A percentile compares a stretch with the other conserved stretches of the same genome.
Conservation (phyloP, 2,329 filamentous ascomycete genomes). For the Beauveria caledonica region DNA sequence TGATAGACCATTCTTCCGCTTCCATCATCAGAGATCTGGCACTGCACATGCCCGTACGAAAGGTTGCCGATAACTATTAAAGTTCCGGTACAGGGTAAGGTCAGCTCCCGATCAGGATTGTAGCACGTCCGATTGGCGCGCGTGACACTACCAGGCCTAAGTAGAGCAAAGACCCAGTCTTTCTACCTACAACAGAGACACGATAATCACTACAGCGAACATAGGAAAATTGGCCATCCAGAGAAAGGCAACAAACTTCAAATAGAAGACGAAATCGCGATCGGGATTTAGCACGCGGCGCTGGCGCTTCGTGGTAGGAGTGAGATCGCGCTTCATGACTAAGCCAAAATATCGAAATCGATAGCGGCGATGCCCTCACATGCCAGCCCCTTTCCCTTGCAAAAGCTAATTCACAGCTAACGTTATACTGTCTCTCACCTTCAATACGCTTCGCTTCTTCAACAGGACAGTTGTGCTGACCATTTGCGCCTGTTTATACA, state of each 20-base stretch:
- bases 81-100: neutral
- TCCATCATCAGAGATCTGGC: no score
- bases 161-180: neutral
- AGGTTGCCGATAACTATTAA: neutral
- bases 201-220: neutral
- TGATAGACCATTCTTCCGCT: no score
- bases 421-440: conserved; percentile 4
- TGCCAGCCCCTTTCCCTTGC: conserved; percentile 8
- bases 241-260: neutral
- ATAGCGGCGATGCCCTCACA: conserved; percentile 12
- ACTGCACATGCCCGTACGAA: neutral
- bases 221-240: neutral
- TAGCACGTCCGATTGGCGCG: no score
- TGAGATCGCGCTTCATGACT: conserved; percentile 5
- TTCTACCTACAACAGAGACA: neutral
- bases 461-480: conserved; percentile 9
- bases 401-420: neutral
- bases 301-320: neutral
- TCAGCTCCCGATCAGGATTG: neutral
- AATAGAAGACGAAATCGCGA: neutral
- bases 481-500: conserved; percentile 16
- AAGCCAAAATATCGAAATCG: conserved; percentile 8
- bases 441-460: neutral
- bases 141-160: neutral
- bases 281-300: neutral